Conservation (phyloP, 2,329 filamentous ascomycete genomes). For the Alternaria ethzedia region DNA sequence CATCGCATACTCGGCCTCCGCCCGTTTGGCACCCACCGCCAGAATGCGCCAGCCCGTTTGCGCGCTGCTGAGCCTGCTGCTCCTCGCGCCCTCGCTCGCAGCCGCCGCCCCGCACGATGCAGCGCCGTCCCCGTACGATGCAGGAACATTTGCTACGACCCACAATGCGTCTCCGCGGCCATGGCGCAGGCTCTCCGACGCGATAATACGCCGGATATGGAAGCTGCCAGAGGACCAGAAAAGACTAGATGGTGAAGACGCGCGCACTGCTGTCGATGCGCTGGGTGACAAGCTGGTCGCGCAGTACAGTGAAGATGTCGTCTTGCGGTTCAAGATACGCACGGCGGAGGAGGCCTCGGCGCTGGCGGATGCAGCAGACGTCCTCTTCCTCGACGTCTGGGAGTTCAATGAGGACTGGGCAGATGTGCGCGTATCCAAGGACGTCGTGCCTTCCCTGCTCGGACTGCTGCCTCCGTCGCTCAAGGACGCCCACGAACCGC, state of each 20-base stretch:
- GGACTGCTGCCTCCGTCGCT: conserved; percentile 78
- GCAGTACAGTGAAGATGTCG: conserved; percentile 79
- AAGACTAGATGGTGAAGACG: not conserved
- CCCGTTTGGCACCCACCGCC: not conserved
- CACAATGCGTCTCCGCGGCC: conserved; percentile 30
- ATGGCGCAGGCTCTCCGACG: conserved; percentile 49
- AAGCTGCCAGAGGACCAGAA: conserved; percentile 27
- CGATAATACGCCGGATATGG: conserved; percentile 44
- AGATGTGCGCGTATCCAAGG: conserved; percentile 79
- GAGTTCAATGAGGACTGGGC: conserved; percentile 80
- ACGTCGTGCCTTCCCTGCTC: conserved; percentile 79
- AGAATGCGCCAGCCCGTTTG: conserved; percentile 39
- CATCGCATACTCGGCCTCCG: not conserved
- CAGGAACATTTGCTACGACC: conserved; percentile 11
- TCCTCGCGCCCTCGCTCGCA: conserved; percentile 35
- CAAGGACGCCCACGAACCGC: conserved; percentile 70
- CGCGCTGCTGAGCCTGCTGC: conserved; percentile 39
- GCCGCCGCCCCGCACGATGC: conserved; percentile 42
- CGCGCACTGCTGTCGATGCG: not conserved
- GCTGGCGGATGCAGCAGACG: conserved; percentile 73
- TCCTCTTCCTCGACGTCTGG: conserved; percentile 90
- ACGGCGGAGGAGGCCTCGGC: conserved; percentile 71
- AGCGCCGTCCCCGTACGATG: conserved; percentile 18
- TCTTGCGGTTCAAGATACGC: conserved; percentile 84
- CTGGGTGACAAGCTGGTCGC: conserved; percentile 41